Base-by-base conservation (phyloP, 2,329 filamentous ascomycete species). In the Claviceps quebecensis region DNA sequence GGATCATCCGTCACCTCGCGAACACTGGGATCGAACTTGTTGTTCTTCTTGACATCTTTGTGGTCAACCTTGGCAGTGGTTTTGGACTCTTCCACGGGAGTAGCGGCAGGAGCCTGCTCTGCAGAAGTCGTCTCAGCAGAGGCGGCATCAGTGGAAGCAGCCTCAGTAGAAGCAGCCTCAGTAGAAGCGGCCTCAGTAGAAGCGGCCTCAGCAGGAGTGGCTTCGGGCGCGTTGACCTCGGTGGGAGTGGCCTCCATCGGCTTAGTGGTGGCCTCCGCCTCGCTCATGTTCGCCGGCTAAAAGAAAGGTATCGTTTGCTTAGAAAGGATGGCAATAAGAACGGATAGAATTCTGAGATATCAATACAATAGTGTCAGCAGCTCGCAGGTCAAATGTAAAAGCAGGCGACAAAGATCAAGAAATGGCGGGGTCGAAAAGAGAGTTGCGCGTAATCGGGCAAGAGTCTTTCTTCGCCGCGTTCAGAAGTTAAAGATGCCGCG, bases 1-100 rank as follows among this genome's bases (percentile, higher is more conserved):
- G 86, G 86, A 66, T 96, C 87, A 60, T 85, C 81, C 23, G 83
- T 84, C 63, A 87, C 83, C 50, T 81, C 72, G 56, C 80, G 77
- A 38, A 73, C 67, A 47, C 80, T 81, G 48, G 86, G 76, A 61
- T 89, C 83, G 53, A 83, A 87, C 67, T 86, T 87, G 67, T 75
- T 74, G 58, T 84, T 84, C 59, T 80, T 78, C 57, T 65, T 60
- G 54, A 61, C 63, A 57, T 71, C 64, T 37, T 69, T 63, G 48
- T 60, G 56, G 54, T 72, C 63, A 52, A 65, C 64, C 57, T 64
- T 61, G 55, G 66, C 69, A 37, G 65, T 72, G 51, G 66, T 76
- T 70, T 71, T 73, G 53, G 56, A 44, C 7, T 57, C 56, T 29
- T 19, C 38, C 2, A 65, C 59, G 11, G 58, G 14, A 29, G 54